Evolutionary conservation across 768 basidiomycete species (phyloP).

Genomic region (Tricholoma terreum): DNA sequence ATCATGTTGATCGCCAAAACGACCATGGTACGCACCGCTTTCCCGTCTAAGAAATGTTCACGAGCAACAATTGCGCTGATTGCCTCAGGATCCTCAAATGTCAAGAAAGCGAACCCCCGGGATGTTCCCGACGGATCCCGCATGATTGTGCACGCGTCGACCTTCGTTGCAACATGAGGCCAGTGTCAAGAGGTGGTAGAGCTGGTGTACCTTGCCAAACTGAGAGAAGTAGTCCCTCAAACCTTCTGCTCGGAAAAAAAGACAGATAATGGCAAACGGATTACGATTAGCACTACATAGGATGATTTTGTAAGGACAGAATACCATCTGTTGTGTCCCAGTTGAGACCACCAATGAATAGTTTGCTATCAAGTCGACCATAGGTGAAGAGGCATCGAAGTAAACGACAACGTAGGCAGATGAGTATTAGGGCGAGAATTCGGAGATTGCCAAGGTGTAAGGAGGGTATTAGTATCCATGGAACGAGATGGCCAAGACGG

Average conservation of each 20-base stretch:
- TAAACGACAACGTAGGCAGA: conserved; percentile 25
- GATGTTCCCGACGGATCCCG: conserved; percentile 74
- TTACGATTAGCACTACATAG: conserved; percentile 37
- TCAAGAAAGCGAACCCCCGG: conserved; percentile 82
- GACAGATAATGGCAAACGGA: conserved; percentile 18
- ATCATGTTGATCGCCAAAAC: conserved; percentile 1
- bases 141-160: conserved; percentile 85
- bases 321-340: conserved; percentile 93
- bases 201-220: conserved; percentile 62
- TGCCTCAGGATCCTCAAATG: conserved; percentile 65
- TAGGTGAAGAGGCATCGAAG: conserved; percentile 20
- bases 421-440: conserved; percentile 23
- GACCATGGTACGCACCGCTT: conserved; percentile 46
- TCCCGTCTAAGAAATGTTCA: conserved; percentile 75
- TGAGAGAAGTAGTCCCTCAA: conserved; percentile 72
- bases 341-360: conserved; percentile 88
- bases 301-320: conserved; percentile 29
- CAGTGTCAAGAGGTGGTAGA: conserved; percentile 4
- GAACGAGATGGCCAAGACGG: conserved; percentile 9
- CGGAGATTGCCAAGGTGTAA: conserved; percentile 17
- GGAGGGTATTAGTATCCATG: conserved; percentile 24
- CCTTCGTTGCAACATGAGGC: conserved; percentile 35
- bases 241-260: conserved; percentile 45
- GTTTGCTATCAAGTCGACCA: conserved; percentile 58
- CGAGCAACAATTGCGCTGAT: conserved; percentile 64